Conservation (phyloP, 2,329 filamentous ascomycete species). For the Aspergillus versicolor region DNA sequence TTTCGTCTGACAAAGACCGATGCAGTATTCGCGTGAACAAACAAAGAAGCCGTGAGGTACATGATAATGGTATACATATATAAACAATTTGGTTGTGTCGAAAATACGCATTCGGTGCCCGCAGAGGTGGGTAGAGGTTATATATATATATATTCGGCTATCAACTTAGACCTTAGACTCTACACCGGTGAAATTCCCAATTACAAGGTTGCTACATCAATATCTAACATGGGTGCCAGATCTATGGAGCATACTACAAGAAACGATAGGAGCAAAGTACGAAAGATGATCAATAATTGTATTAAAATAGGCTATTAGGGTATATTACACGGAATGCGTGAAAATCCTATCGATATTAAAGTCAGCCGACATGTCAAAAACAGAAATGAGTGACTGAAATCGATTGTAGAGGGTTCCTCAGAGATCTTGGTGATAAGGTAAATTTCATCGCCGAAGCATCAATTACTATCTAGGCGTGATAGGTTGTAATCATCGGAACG, state of each 20-base stretch:
- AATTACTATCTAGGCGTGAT: conserved; percentile 67
- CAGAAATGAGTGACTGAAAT: conserved; percentile 15
- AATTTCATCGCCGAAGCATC: conserved; percentile 61
- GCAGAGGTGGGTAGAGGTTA: not conserved
- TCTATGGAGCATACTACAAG: not conserved
- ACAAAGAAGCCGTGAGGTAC: not conserved
- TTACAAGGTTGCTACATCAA: not conserved
- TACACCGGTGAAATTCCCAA: too few relatives aligned
- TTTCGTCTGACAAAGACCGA: not conserved
- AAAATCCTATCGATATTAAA: conserved; percentile 5
- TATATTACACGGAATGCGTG: too few relatives aligned
- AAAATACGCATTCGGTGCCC: too few relatives aligned
- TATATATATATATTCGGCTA: not conserved
- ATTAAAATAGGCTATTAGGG: not conserved
- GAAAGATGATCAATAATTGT: not conserved
- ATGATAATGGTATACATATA: too few relatives aligned
- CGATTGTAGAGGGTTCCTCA: conserved; percentile 48
- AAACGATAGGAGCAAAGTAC: not conserved
- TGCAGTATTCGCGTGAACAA: not conserved
- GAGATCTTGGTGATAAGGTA: conserved; percentile 66
- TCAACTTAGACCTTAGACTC: too few relatives aligned
- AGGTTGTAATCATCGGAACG: conserved; percentile 65
- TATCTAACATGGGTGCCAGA: not conserved
- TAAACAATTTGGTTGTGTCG: too few relatives aligned
- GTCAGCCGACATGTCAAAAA: conserved; percentile 23